phyloP scores from a whole-genome alignment of 2,329 filamentous ascomycete species.

The Fusarium vanettenii region DNA sequence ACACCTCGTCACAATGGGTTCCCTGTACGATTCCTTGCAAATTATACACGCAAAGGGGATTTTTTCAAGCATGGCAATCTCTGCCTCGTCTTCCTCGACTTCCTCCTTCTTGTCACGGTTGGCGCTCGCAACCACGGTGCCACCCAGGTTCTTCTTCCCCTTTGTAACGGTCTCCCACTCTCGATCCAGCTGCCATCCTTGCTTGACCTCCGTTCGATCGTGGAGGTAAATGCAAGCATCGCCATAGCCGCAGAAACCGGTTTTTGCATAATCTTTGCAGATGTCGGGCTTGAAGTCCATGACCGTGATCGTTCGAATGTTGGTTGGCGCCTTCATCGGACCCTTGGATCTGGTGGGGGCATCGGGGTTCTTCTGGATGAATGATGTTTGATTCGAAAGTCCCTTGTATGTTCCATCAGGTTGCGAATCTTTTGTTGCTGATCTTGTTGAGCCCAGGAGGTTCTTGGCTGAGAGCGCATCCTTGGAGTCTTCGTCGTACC shows the following conservation, averaged over 20 bases:
- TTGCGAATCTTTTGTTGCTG: constrained; percentile 47
- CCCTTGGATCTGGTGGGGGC: constrained; percentile 78
- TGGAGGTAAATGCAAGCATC: constrained; percentile 79
- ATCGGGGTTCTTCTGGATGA: constrained; percentile 85
- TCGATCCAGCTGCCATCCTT: constrained; percentile 93
- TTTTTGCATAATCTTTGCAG: constrained; percentile 88
- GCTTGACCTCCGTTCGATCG: constrained; percentile 81
- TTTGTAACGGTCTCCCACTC: constrained; percentile 92
- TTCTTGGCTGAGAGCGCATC: constrained; percentile 62
- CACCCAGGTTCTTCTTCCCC: constrained; percentile 71
- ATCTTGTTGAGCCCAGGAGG: constrained; percentile 68
- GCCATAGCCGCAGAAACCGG: constrained; percentile 59
- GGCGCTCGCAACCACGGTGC: constrained; percentile 71
- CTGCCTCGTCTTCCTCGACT: constrained; percentile 61
- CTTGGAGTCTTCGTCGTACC: constrained; percentile 81
- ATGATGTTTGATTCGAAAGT: constrained; percentile 76
- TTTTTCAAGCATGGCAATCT: constrained; percentile 79
- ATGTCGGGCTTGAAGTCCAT: constrained; percentile 93
- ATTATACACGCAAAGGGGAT: constrained; percentile 93
- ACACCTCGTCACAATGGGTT: constrained; percentile 88
- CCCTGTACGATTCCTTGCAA: constrained; percentile 81
- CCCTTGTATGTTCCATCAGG: constrained; percentile 82
- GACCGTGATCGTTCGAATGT: constrained; percentile 89
- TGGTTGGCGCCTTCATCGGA: constrained; percentile 87
- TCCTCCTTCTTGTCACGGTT: constrained; percentile 55